Percentiles rank a stretch among this genome's conserved stretches.
Conservation (phyloP, 208 protist species). For the Trypanosoma theileri region DNA sequence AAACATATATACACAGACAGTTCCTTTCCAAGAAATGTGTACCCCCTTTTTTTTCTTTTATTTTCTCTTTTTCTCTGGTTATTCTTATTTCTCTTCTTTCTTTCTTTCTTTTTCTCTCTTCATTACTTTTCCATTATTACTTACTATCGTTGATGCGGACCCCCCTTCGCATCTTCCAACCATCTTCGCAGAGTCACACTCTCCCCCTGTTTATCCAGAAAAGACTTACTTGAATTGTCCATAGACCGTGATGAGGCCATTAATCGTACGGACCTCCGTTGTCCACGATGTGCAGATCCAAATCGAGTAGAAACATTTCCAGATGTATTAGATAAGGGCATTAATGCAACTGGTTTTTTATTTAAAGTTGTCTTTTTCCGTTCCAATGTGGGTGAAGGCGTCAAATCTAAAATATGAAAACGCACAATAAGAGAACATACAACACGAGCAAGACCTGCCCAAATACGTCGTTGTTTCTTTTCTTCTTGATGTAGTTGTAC, state of each 20-base stretch:
- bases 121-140: too few relatives aligned
- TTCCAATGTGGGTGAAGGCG: not conserved
- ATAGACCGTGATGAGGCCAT: too few relatives aligned
- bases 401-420: conserved; percentile 57
- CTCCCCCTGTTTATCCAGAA: not conserved
- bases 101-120: too few relatives aligned
- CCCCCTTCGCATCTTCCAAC: not conserved
- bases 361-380: not conserved
- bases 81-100: too few relatives aligned
- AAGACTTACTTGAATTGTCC: too few relatives aligned
- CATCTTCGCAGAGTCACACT: not conserved
- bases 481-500: conserved; percentile 34
- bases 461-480: conserved; percentile 43
- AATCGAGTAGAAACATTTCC: not conserved
- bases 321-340: too few relatives aligned
- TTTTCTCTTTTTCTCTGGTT: too few relatives aligned
- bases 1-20: too few relatives aligned
- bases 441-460: conserved; percentile 61
- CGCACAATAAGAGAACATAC: conserved; percentile 69
- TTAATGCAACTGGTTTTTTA: not conserved
- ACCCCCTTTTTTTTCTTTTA: too few relatives aligned
- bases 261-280: too few relatives aligned
- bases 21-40: too few relatives aligned
- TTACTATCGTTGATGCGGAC: too few relatives aligned
- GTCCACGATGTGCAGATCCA: not conserved